Conservation (phyloP, 2,329 filamentous ascomycete species). For the Alternaria longipes region DNA sequence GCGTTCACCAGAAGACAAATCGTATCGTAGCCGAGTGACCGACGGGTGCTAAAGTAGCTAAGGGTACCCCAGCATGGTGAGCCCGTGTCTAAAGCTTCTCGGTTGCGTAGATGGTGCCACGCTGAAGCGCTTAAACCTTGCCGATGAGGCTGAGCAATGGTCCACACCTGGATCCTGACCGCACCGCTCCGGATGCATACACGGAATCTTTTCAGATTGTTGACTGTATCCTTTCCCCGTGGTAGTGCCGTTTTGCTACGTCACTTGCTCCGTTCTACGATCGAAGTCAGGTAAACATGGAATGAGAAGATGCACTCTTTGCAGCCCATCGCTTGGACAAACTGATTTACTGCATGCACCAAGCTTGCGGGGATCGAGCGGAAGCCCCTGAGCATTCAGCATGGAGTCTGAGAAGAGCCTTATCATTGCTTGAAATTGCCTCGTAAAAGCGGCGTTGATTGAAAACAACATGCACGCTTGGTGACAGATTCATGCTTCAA, state of each 20-base stretch:
- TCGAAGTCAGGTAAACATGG: not conserved
- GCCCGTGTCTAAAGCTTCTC: not conserved
- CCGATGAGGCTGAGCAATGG: not conserved
- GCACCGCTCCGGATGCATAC: too few relatives aligned
- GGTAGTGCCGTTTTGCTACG: not conserved
- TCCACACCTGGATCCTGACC: too few relatives aligned
- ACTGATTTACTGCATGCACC: not conserved
- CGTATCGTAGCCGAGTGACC: not conserved
- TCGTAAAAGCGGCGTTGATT: not conserved
- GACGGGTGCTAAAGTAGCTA: not conserved
- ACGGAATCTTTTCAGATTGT: not conserved
- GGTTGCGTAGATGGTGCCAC: not conserved
- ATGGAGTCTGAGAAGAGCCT: not conserved
- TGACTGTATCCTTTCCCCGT: not conserved
- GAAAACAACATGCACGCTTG: too few relatives aligned
- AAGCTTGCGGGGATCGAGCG: not conserved
- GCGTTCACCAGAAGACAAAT: not conserved
- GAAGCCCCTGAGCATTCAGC: not conserved
- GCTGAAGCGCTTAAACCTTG: not conserved
- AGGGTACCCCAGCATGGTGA: not conserved
- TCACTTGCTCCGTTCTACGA: not conserved
- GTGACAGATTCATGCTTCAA: too few relatives aligned
- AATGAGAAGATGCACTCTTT: not conserved
- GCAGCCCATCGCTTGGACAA: not conserved
- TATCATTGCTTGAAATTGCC: not conserved